phyloP scores from a whole-genome alignment of 306 rosid genomes.

The Trichosanthes truncata region DNA sequence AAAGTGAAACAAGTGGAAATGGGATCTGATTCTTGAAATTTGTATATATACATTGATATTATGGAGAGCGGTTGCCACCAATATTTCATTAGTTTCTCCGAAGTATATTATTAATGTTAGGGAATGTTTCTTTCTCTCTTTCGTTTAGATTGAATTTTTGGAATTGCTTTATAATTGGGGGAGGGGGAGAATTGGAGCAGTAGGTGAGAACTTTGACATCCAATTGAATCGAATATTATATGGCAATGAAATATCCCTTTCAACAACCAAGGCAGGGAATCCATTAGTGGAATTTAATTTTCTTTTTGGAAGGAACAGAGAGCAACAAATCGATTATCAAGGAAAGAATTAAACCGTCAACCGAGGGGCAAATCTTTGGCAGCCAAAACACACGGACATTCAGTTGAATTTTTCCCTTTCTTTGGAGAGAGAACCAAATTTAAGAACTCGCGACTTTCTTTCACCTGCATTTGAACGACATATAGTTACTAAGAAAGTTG shows the following conservation, averaged over 20 bases:
- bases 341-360: constrained; percentile 12
- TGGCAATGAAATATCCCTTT: not conserved
- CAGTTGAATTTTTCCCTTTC: constrained; percentile 13
- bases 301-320: not conserved
- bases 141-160: not conserved
- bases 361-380: constrained; percentile 24
- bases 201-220: not conserved
- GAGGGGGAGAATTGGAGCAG: not conserved
- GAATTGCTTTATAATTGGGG: not conserved
- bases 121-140: not conserved
- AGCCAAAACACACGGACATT: constrained; percentile 22
- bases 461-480: not conserved
- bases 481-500: not conserved
- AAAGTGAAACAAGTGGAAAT: not conserved
- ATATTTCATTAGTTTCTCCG: not conserved
- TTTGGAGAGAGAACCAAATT: not conserved
- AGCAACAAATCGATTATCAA: not conserved
- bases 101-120: not conserved
- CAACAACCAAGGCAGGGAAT: not conserved
- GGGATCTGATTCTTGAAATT: not conserved
- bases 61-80: not conserved
- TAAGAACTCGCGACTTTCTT: not conserved
- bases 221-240: not conserved
- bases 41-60: not conserved
- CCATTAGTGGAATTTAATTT: not conserved